Evolutionary conservation across 495 filamentous ascomycete species (phyloP).

Genomic region (Cercophora newfieldiana): DNA sequence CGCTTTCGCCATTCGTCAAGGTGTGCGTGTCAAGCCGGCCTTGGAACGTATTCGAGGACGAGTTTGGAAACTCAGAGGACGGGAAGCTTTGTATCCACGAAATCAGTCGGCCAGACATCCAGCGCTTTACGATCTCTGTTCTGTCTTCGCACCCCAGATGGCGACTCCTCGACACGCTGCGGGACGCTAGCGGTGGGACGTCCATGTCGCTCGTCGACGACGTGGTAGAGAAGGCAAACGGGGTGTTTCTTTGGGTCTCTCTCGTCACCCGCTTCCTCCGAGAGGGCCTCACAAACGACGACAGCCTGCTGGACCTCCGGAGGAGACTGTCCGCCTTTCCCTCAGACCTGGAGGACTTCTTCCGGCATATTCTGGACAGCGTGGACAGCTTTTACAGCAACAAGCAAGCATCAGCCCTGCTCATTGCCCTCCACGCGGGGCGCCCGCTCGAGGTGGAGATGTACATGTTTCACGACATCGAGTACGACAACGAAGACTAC

Average conservation of each 20-base stretch:
- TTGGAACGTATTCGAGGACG: constrained; percentile 45
- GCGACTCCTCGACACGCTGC: background rate
- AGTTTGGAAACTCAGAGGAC: constrained; percentile 28
- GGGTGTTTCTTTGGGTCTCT: constrained; percentile 47
- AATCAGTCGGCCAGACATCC: constrained; percentile 36
- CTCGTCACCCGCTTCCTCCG: constrained; percentile 35
- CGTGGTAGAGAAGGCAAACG: constrained; percentile 30
- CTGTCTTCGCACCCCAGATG: constrained; percentile 1
- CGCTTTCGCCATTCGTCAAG: constrained; percentile 32
- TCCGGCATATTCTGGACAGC: constrained; percentile 23
- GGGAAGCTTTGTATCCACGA: constrained; percentile 23
- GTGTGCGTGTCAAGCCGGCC: constrained; percentile 54
- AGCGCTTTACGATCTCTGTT: background rate
- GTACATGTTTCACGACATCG: background rate
- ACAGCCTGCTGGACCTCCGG: constrained; percentile 27
- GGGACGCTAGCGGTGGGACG: background rate
- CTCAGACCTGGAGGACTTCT: constrained; percentile 30
- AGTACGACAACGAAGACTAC: background rate
- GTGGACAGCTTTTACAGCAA: constrained; percentile 19
- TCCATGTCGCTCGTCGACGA: constrained; percentile 17
- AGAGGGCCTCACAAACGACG: constrained; percentile 33
- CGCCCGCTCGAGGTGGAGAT: background rate
- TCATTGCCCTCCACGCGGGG: background rate
- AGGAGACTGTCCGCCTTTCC: constrained; percentile 31
- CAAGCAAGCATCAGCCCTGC: background rate